phyloP scores from a whole-genome alignment of 2,329 filamentous ascomycete species.

The Fusarium falciforme region DNA sequence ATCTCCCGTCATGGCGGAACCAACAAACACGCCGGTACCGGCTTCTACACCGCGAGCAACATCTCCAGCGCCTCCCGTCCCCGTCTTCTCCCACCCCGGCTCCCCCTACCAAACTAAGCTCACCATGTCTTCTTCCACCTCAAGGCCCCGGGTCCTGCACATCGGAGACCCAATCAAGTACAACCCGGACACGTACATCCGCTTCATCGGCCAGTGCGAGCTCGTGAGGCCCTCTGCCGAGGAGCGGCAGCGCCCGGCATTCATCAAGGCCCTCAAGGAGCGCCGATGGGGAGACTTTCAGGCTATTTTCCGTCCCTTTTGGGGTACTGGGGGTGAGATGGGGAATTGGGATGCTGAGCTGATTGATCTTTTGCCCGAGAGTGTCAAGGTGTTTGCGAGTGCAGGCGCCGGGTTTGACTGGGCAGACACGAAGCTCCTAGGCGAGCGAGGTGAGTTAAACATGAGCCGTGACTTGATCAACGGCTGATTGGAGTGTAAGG shows the following conservation, averaged over 20 bases:
- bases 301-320: slow-evolving; percentile 70
- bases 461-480: not conserved
- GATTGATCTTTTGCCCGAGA: slow-evolving; percentile 64
- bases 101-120: slow-evolving; percentile 43
- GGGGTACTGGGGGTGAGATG: slow-evolving; percentile 74
- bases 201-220: slow-evolving; percentile 58
- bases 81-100: slow-evolving; percentile 35
- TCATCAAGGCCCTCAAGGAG: slow-evolving; percentile 62
- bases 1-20: slow-evolving; percentile 56
- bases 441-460: slow-evolving; percentile 61
- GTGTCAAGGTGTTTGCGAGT: slow-evolving; percentile 70
- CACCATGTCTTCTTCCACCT: slow-evolving; percentile 27
- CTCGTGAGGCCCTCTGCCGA: slow-evolving; percentile 62
- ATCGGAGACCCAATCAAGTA: slow-evolving; percentile 74
- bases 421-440: slow-evolving; percentile 72
- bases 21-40: slow-evolving; percentile 59
- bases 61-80: slow-evolving; percentile 50
- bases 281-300: slow-evolving; percentile 66
- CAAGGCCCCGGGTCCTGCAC: slow-evolving; percentile 72
- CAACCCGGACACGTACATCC: slow-evolving; percentile 59
- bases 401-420: slow-evolving; percentile 76
- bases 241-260: slow-evolving; percentile 63
- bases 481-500: slow-evolving; percentile 50
- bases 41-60: slow-evolving; percentile 57
- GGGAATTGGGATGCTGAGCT: slow-evolving; percentile 71